Evolutionary conservation across 306 rosid species (phyloP).

Genomic region (Acmispon strigosus): DNA sequence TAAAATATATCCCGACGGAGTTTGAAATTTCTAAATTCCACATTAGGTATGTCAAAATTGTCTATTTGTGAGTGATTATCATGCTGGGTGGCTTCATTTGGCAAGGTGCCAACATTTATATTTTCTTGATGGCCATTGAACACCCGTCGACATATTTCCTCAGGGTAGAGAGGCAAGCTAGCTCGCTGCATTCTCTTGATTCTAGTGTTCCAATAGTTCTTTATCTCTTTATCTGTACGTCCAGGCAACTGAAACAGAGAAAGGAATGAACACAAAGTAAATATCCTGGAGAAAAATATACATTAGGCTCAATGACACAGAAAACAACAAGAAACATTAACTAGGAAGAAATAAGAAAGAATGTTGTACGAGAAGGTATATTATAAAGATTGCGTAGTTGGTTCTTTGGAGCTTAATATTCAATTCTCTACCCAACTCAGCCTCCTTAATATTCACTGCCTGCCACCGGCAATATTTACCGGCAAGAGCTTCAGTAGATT

Average conservation of each 20-base stretch:
- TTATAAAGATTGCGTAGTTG: neutral
- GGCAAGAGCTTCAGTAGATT: neutral
- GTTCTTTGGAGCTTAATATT: neutral
- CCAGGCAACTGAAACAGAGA: slow-evolving; percentile 64
- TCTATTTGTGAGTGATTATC: slow-evolving; percentile 35
- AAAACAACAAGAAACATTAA: neutral
- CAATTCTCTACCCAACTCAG: neutral
- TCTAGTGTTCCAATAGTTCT: slow-evolving; percentile 86
- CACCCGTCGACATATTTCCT: slow-evolving; percentile 35
- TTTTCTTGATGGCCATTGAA: slow-evolving; percentile 39
- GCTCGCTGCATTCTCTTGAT: slow-evolving; percentile 57
- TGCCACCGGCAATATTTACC: neutral
- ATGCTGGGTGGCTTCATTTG: slow-evolving; percentile 26
- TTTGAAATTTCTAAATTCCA: slow-evolving; percentile 32
- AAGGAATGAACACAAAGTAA: slow-evolving; percentile 11
- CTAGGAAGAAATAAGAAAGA: neutral
- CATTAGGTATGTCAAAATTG: slow-evolving; percentile 39
- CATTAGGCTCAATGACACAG: neutral
- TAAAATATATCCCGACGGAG: slow-evolving; percentile 18
- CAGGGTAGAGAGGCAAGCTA: slow-evolving; percentile 66
- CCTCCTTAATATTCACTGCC: neutral
- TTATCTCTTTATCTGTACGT: slow-evolving; percentile 85
- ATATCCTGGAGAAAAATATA: neutral
- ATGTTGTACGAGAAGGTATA: neutral
- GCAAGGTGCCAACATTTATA: slow-evolving; percentile 13